Conservation (phyloP, 805 yeast species). For the Saccharomycopsis sp. region DNA sequence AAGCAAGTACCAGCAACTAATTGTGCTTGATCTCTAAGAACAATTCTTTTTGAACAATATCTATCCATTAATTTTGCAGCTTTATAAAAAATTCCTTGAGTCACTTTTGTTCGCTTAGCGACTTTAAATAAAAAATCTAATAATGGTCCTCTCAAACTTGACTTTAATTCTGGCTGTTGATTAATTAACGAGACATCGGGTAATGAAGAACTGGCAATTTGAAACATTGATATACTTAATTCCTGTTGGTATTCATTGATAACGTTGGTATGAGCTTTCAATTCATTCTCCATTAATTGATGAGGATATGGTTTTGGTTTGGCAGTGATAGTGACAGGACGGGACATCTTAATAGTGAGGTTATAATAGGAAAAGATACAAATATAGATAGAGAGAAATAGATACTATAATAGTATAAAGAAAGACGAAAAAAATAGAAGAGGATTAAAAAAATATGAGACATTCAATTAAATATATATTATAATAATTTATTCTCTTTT, state of each 20-base stretch:
- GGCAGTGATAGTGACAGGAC: constrained; percentile 26
- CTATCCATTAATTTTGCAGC: constrained; percentile 78
- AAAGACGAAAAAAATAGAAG: neutral
- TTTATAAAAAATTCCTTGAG: constrained; percentile 61
- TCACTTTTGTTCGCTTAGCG: constrained; percentile 53
- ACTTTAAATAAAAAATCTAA: constrained; percentile 76
- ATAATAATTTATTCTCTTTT: no score
- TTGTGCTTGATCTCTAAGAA: constrained; percentile 80
- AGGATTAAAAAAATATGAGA: neutral
- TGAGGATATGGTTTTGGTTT: constrained; percentile 46
- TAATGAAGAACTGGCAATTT: constrained; percentile 32
- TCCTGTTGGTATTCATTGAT: constrained; percentile 49
- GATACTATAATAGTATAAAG: neutral
- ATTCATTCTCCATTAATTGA: constrained; percentile 43
- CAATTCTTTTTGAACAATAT: constrained; percentile 82
- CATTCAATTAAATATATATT: no score
- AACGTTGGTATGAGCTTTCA: constrained; percentile 37
- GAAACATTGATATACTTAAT: constrained; percentile 34
- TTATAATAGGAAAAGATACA: neutral
- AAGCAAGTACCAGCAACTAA: constrained; percentile 85
- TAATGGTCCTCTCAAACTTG: constrained; percentile 64
- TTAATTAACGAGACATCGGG: constrained; percentile 63
- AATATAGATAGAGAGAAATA: neutral
- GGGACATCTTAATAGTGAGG: no score
- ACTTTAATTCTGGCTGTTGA: constrained; percentile 82